Conservation (phyloP, 768 basidiomycete genomes). For the Neoboletus brunneissimus region DNA sequence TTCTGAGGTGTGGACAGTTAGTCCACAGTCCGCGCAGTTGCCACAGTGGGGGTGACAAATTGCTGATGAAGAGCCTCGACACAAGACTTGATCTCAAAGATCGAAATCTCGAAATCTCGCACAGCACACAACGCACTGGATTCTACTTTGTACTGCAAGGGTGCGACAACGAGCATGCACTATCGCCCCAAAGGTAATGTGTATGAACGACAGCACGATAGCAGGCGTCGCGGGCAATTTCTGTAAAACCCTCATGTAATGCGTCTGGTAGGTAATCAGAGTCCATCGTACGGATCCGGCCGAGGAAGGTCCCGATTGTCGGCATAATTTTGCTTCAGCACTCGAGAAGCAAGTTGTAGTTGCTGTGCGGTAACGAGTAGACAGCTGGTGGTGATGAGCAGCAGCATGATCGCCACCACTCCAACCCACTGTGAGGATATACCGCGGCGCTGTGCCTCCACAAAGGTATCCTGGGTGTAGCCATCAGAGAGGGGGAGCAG, state of each 20-base stretch:
- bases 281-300: constrained; percentile 31
- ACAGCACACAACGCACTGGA: not conserved
- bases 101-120: not conserved
- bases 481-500: constrained; percentile 10
- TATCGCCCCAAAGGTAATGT: not conserved
- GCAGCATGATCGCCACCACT: constrained; percentile 18
- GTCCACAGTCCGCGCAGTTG: too few species aligned
- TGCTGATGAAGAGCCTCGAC: too few species aligned
- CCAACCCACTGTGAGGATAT: constrained; percentile 9
- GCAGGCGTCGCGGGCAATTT: not conserved
- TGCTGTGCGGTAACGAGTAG: constrained; percentile 15
- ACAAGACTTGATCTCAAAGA: not conserved
- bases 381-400: constrained; percentile 25
- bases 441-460: not conserved
- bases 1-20: too few species aligned
- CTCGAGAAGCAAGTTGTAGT: constrained; percentile 15
- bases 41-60: too few species aligned
- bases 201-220: not conserved
- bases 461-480: not conserved
- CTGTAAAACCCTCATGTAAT: not conserved
- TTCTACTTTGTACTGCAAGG: not conserved
- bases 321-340: constrained; percentile 14
- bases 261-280: constrained; percentile 10
- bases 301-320: constrained; percentile 30
- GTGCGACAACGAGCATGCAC: not conserved